Percentiles rank a stretch among this genome's conserved stretches.
Evolutionary conservation across 2,329 filamentous ascomycete genomes (phyloP).

Genomic region (Monilinia aucupariae): DNA sequence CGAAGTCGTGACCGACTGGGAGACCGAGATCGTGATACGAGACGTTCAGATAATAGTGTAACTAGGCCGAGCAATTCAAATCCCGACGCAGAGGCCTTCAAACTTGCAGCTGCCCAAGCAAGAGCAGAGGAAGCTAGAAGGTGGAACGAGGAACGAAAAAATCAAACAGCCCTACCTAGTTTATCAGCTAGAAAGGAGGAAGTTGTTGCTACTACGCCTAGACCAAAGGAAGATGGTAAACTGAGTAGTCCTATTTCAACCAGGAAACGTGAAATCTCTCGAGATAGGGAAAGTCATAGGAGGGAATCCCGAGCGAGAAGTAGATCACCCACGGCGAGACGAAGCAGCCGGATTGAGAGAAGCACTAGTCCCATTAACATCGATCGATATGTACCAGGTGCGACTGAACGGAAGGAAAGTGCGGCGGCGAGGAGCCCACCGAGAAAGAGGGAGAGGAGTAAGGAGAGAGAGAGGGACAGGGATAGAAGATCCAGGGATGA

Average conservation of each 20-base stretch:
- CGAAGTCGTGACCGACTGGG: slow-evolving; percentile 26
- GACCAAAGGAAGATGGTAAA: slow-evolving; percentile 21
- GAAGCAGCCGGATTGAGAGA: slow-evolving; percentile 31
- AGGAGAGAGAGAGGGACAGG: slow-evolving; percentile 27
- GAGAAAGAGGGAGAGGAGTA: slow-evolving; percentile 29
- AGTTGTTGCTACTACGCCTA: slow-evolving; percentile 18
- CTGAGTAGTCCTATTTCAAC: slow-evolving; percentile 27
- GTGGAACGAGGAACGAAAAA: slow-evolving; percentile 55
- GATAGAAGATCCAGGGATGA: slow-evolving; percentile 18
- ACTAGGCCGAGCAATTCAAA: slow-evolving; percentile 16
- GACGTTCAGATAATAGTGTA: slow-evolving; percentile 18
- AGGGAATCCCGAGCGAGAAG: slow-evolving; percentile 33
- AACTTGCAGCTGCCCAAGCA: slow-evolving; percentile 56
- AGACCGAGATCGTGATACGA: slow-evolving; percentile 22
- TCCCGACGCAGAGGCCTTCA: slow-evolving; percentile 38
- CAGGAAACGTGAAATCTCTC: slow-evolving; percentile 32
- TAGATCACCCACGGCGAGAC: slow-evolving; percentile 28
- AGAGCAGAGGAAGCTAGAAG: slow-evolving; percentile 59
- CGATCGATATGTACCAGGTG: slow-evolving; percentile 35
- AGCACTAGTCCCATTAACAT: slow-evolving; percentile 34
- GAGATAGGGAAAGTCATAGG: slow-evolving; percentile 31
- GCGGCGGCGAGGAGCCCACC: slow-evolving; percentile 21
- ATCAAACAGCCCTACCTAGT: slow-evolving; percentile 48
- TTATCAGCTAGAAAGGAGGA: slow-evolving; percentile 23
- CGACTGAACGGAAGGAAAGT: slow-evolving; percentile 27